These are phyloP conservation scores for Blastomyces parvus DNA, from an alignment of 2,329 filamentous ascomycete species.

Conservation along the genomic window DNA sequence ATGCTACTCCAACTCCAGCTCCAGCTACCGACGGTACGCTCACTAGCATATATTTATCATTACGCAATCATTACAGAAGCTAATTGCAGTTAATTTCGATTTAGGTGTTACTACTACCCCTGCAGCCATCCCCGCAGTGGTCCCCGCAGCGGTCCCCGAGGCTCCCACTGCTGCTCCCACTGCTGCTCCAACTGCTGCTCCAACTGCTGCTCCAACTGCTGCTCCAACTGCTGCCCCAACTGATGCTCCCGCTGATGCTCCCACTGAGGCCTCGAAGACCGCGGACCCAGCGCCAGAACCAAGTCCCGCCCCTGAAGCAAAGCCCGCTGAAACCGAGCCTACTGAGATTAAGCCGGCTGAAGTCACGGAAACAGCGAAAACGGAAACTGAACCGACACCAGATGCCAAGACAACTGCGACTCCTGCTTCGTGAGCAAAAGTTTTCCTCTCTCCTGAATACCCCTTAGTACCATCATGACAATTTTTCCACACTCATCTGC, in stretches of 20 bases:
- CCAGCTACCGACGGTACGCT: background rate
- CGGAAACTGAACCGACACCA: conserved; percentile 3
- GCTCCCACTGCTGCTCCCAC: conserved; percentile 6
- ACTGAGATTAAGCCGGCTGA: conserved; percentile 6
- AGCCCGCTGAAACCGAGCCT: conserved; percentile 7
- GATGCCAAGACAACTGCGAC: conserved; percentile 10
- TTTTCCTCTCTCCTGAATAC: background rate
- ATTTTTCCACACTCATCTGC: background rate
- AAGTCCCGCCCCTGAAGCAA: background rate
- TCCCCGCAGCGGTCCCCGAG: background rate
- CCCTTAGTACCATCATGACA: background rate
- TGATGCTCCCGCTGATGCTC: too few species aligned
- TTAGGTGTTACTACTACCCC: background rate
- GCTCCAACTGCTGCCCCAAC: too few species aligned
- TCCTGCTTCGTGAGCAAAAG: conserved; percentile 4
- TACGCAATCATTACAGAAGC: background rate
- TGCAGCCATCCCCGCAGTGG: conserved; percentile 2
- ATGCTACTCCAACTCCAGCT: conserved; percentile 8
- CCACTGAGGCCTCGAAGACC: conserved; percentile 5
- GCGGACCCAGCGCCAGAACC: conserved; percentile 9
- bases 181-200: too few species aligned
- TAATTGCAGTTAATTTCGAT: conserved; percentile 5
- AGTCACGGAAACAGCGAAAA: conserved; percentile 1
- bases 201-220: too few species aligned
- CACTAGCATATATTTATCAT: background rate